These are phyloP conservation scores for Trichoderma sp. DNA, from an alignment of 2,329 filamentous ascomycete species.

Conservation along the genomic window DNA sequence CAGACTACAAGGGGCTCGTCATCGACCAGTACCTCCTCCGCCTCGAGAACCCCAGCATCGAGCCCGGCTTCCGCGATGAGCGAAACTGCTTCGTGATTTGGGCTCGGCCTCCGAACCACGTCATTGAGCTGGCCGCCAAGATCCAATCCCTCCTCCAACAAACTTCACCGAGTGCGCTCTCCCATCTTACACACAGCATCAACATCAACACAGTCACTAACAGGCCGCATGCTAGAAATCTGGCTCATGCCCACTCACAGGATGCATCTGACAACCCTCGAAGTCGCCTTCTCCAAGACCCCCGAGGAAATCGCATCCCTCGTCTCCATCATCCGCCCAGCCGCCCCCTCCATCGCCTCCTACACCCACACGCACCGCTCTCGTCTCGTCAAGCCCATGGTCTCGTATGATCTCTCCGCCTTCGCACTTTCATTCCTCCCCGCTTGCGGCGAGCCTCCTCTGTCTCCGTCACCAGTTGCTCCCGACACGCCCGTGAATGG, in stretches of 20 bases:
- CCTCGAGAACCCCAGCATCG: conserved; percentile 63
- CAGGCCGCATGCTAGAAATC: neutral
- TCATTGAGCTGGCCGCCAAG: conserved; percentile 66
- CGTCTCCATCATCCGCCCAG: conserved; percentile 58
- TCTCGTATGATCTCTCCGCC: conserved; percentile 84
- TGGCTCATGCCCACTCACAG: conserved; percentile 83
- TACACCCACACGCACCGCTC: conserved; percentile 68
- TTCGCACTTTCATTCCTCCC: conserved; percentile 87
- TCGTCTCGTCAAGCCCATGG: conserved; percentile 76
- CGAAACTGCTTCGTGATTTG: conserved; percentile 86
- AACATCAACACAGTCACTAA: neutral
- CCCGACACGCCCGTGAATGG: conserved; percentile 39
- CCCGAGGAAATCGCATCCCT: conserved; percentile 67
- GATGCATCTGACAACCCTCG: conserved; percentile 84
- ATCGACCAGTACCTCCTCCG: conserved; percentile 76
- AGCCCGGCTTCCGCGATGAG: conserved; percentile 72
- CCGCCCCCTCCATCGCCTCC: conserved; percentile 63
- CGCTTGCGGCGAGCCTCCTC: conserved; percentile 62
- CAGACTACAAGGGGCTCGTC: conserved; percentile 68
- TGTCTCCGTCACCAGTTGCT: conserved; percentile 45
- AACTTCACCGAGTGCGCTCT: conserved; percentile 67
- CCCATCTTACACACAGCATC: too few species aligned
- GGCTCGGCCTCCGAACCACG: conserved; percentile 75
- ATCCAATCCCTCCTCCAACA: conserved; percentile 68
- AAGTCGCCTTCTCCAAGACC: conserved; percentile 80